Base-by-base conservation (phyloP, 768 basidiomycete species). In the Leccinum broughii region DNA sequence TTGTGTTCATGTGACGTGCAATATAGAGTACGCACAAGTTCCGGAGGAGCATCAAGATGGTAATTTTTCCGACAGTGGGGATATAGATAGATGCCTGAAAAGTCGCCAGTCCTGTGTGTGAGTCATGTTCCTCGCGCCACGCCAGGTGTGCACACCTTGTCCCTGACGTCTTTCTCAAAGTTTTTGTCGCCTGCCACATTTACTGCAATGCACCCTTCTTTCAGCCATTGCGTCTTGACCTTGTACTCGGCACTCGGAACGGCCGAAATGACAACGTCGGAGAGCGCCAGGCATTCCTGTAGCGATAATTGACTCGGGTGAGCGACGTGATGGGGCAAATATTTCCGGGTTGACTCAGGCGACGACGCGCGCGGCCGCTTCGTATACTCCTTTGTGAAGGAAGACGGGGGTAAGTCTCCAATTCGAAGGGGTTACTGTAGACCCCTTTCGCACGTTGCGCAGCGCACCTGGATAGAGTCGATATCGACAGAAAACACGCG, bases 101-200 rank as follows among this genome's bases (percentile, higher is more conserved):
- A 49, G 22, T 37, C 34, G 32, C 9, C 24, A 26, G 15, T 22
- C 28, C 28, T 8, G 53, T 8, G 53, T 22, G 61, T 70, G 61
- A 61, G 63, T 68, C 32, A 48, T 26, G 50, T 50, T n/a, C 39
- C 49, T n/a, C 5, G 44, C 2, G 44, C 24, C 37, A 49, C 11
- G 41, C 14, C 6, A 13, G 6, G 32, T n/a, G 56, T 49, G 67
- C 80, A 56, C 66, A 93, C 95, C 84, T 95, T 93, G 20, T 96
- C 93, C 62, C 93, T 81, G 20, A 99, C 88, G 68, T 96, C 90
- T 62, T 85, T 85, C 70, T 96, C 94, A 68, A 98, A 99, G 73
- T 99, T 99, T 80, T 96, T 98, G 67, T 95, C 95, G 0, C 90
- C 87, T 17, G 93, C 89, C 22, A 99, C 90, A 68, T 98, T 98